Evolutionary conservation across 108 stramenopile genomes (phyloP).

Genomic region (Hondaea fermentalgiana): DNA sequence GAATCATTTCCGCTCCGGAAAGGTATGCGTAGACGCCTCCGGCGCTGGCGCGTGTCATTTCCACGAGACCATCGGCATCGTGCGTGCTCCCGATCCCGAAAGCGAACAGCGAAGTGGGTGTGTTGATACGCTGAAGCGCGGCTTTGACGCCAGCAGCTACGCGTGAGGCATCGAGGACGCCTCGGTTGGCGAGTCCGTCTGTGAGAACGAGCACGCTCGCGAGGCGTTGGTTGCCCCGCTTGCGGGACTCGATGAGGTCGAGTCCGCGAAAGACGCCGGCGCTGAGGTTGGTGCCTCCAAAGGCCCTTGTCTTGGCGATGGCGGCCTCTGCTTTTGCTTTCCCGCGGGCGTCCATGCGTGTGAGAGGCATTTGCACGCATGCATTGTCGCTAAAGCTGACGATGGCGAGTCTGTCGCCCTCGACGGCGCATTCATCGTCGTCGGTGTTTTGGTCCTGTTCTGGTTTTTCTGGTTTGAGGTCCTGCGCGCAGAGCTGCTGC

Average conservation of each 20-base stretch:
- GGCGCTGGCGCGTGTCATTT: not conserved
- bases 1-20: not conserved
- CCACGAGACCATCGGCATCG: not conserved
- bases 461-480: too few relatives aligned
- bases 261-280: not conserved
- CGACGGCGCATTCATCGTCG: not conserved
- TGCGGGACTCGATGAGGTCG: not conserved
- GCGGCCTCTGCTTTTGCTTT: not conserved
- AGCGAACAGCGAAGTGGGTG: not conserved
- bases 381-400: conserved; percentile 10
- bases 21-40: not conserved
- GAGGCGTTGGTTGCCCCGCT: not conserved
- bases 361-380: not conserved
- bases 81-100: not conserved
- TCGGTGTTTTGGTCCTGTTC: too few relatives aligned
- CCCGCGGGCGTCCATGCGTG: not conserved
- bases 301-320: not conserved
- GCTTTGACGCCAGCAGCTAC: not conserved
- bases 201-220: not conserved
- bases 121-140: not conserved
- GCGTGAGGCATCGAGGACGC: not conserved
- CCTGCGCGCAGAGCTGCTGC: not conserved
- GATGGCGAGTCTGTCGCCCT: not conserved
- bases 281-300: not conserved
- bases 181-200: not conserved